Percentiles rank a stretch among this genome's conserved stretches.
Evolutionary conservation across 257 asterid genomes (phyloP).

Genomic region (Rubia yunnanensis): DNA sequence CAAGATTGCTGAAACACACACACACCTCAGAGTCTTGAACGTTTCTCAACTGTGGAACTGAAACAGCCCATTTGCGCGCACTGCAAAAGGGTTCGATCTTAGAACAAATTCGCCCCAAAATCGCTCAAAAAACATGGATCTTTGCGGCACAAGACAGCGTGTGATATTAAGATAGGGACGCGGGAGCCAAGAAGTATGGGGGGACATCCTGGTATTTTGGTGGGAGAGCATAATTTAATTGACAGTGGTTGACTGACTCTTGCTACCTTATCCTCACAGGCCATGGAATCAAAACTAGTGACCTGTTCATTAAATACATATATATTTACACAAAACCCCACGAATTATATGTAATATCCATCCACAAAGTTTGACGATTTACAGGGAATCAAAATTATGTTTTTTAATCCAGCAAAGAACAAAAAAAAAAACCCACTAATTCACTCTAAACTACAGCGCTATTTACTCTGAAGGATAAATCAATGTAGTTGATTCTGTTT

Average conservation of each 20-base stretch:
- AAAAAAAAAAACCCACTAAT: background rate
- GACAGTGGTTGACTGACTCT: background rate
- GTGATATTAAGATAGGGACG: background rate
- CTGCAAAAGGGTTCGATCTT: conserved; percentile 7
- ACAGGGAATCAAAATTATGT: background rate
- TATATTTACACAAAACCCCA: background rate
- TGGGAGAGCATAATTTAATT: background rate
- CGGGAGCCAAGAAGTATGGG: background rate
- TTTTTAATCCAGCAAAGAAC: background rate
- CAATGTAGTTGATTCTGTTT: conserved; percentile 15
- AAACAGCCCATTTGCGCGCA: background rate
- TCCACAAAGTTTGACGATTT: background rate
- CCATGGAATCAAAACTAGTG: background rate
- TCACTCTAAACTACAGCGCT: background rate
- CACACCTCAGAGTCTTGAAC: background rate
- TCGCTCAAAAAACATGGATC: background rate
- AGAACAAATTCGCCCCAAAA: background rate
- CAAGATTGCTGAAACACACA: background rate
- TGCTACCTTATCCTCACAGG: background rate
- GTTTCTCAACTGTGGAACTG: background rate
- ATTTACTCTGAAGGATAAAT: conserved; percentile 42
- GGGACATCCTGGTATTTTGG: background rate
- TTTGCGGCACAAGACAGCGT: background rate
- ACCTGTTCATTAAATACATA: background rate
- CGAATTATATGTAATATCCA: background rate